Conservation (phyloP, 2,329 filamentous ascomycete species). For the Alternaria triticina region DNA sequence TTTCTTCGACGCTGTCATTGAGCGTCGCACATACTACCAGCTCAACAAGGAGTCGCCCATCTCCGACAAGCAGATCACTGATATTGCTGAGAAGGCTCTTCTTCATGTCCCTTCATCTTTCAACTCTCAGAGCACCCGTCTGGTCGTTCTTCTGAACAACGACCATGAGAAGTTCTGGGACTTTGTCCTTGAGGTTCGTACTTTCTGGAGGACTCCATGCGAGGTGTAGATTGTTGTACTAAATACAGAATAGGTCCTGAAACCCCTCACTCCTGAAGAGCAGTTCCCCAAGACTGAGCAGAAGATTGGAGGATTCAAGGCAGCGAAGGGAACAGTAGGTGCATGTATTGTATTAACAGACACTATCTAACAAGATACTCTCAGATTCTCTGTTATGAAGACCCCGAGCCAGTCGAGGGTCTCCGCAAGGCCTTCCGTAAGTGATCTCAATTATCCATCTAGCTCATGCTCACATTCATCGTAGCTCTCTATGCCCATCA, state of each 20-base stretch:
- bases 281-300: constrained; percentile 62
- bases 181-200: constrained; percentile 62
- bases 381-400: constrained; percentile 84
- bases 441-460: not conserved
- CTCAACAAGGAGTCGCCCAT: constrained; percentile 70
- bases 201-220: not conserved
- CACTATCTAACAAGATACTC: constrained; percentile 9
- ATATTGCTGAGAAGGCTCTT: constrained; percentile 67
- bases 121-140: constrained; percentile 85
- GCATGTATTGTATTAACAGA: not conserved
- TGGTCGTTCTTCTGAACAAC: constrained; percentile 77
- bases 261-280: constrained; percentile 71
- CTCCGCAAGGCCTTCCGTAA: constrained; percentile 69
- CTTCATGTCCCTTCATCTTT: constrained; percentile 78
- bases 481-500: constrained; percentile 73
- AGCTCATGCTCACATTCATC: not conserved
- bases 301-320: constrained; percentile 67
- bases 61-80: constrained; percentile 64
- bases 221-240: not conserved
- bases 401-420: constrained; percentile 69
- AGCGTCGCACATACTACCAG: constrained; percentile 72
- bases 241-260: constrained; percentile 51
- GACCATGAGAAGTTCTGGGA: constrained; percentile 93
- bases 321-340: constrained; percentile 76
- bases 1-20: constrained; percentile 69